phyloP scores from a whole-genome alignment of 108 stramenopile species.

The Cyclotella atomus region DNA sequence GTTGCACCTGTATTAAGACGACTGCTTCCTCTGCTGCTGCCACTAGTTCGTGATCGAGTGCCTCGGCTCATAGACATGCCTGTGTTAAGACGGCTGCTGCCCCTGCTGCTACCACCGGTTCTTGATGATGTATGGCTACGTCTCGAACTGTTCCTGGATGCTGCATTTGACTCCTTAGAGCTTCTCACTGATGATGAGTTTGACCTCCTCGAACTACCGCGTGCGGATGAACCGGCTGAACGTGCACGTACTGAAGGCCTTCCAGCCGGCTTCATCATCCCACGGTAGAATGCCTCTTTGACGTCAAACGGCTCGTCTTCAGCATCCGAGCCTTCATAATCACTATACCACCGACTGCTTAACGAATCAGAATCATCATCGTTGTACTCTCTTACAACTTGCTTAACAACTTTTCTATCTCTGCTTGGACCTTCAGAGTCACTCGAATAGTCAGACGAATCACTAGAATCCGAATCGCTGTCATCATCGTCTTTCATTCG shows the following conservation, averaged over 20 bases:
- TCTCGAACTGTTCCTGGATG: too few species aligned
- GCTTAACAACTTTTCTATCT: background rate
- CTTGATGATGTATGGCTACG: too few species aligned
- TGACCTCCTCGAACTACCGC: background rate
- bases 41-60: background rate
- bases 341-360: slow-evolving; percentile 28
- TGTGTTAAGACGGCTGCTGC: too few species aligned
- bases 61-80: too few species aligned
- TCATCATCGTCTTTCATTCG: background rate
- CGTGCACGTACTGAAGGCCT: background rate
- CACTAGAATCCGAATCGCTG: background rate
- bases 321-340: slow-evolving; percentile 18
- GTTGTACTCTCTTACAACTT: background rate
- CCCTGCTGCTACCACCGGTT: too few species aligned
- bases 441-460: slow-evolving; percentile 3
- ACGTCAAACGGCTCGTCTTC: slow-evolving; percentile 7
- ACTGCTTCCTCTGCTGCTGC: slow-evolving; percentile 5
- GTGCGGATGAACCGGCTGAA: background rate
- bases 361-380: slow-evolving; percentile 18
- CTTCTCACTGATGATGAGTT: background rate
- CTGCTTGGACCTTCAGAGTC: background rate
- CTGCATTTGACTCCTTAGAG: too few species aligned
- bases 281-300: slow-evolving; percentile 1
- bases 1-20: background rate
- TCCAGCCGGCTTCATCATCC: background rate